Evolutionary conservation across 208 protist genomes (phyloP), one percentile per base, ranked within the genome.

Genomic region (Endotrypanum monterogeii): DNA sequence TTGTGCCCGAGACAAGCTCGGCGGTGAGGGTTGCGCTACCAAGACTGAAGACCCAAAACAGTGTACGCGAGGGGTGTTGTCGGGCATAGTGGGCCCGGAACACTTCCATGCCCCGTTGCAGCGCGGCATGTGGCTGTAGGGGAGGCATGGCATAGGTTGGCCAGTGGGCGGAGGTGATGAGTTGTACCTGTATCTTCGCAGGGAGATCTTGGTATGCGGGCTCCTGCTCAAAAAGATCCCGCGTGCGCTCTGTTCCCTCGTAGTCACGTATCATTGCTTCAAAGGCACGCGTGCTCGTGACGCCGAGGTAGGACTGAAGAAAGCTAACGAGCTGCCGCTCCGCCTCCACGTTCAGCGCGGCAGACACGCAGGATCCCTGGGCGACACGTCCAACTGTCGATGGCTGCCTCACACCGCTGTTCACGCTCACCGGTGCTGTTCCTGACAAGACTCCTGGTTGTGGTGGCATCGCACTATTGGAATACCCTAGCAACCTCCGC

Each of bases 231-330:
- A 91, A 92, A 52, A 61, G 67, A 5, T 75, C 75, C 16, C 70
- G 65, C 25, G 67, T 76, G 66, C 51, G 65, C 55, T 68, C 57
- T 37, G 73, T 85, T 28, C 61, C 76, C 55, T 83, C 82, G 67
- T 83, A 82, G 71, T 94, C 90, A 32, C 84, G 86, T 63, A 94
- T 63, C 87, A 94, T 94, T n/a, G 80, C 80, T 67, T 89, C 86
- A 20, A 94, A 73, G 44, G 75, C 79, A 63, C 86, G 74, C 5
- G 83, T 82, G 61, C 71, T 65, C 14, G 68, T 76, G 20, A 80
- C 67, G 4, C 86, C 87, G 50, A 94, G 67, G 67, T 77, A 55
- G 37, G 67, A 54, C 76, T 86, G 86, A 41, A 94, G 74, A 32
- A 82, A 73, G 54, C 75, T 68, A 46, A 91, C 63, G n/a, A 91